Evolutionary conservation across 1,284 basidiomycete genomes (phyloP), one percentile per base, ranked within the genome.

Genomic region (Clitocybe nebularis): DNA sequence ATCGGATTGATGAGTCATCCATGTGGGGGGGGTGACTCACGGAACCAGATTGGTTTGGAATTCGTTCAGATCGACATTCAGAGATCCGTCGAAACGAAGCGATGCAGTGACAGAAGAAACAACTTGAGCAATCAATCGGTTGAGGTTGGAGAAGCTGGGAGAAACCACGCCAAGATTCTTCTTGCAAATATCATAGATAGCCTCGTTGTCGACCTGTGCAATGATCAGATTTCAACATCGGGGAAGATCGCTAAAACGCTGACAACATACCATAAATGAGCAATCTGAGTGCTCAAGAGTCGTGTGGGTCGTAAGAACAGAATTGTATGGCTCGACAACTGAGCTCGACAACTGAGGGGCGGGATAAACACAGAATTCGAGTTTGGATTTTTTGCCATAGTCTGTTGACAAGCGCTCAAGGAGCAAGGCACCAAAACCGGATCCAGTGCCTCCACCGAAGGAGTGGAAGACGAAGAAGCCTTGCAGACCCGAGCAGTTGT

Each of bases 381-480:
- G 80, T 78, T 99, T 99, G 43, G 93, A 93, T 76, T 99, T 99
- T 70, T 99, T 99, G 67, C 96, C 96, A 60, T 98, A 99, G 72
- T 99, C 95, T 50, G 89, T 86, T 32, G 94, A 95, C 49, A 99
- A 84, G 48, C 93, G 84, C 71, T 99, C 96, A 51, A 99, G 80
- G 43, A 99, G 77, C 56, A 99, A 86, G 41, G 96, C 94, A 63
- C 96, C 96, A 67, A 99, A 98, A 58, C 96, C 96, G 50, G 96
- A 99, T 61, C 96, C 96, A 57, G 95, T 99, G 68, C 96, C 96
- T 67, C 96, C 96, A 63, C 96, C 96, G 62, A 98, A 97, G 34
- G 96, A 99, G 76, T 99, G 96, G 84, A 99, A 99, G 62, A 99
- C 93, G 66, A 99, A 99, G 82, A 99, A 99, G 57, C 96, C 95